Evolutionary conservation across 176 grass and related monocot genomes (phyloP).

Genomic region (Musa itinerans): DNA sequence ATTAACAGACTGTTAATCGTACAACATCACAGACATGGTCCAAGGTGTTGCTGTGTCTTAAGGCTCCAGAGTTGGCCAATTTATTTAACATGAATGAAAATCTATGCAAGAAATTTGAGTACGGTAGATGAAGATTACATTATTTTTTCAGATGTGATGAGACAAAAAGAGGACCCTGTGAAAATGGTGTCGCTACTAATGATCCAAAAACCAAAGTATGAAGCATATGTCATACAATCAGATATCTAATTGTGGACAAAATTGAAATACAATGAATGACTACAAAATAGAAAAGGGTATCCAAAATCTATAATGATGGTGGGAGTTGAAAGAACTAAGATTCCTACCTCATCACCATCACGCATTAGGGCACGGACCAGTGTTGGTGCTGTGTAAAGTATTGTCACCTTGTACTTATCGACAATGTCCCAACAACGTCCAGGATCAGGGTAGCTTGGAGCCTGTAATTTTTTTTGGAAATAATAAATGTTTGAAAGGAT

Average conservation of each 20-base stretch:
- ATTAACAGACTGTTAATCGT: neutral
- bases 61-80: neutral
- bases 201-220: neutral
- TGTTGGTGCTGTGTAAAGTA: constrained; percentile 98
- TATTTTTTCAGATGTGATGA: too few relatives aligned
- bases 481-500: too few relatives aligned
- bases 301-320: too few relatives aligned
- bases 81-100: neutral
- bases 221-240: neutral
- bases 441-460: constrained; percentile 79
- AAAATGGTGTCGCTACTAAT: neutral
- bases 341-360: constrained; percentile 59
- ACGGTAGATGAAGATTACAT: too few relatives aligned
- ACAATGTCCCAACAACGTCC: constrained; percentile 71
- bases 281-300: too few relatives aligned
- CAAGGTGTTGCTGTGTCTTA: neutral
- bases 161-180: too few relatives aligned
- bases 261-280: too few relatives aligned
- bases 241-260: too few relatives aligned
- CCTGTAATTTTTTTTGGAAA: constrained; percentile 28
- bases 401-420: constrained; percentile 83
- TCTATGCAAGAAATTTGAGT: too few relatives aligned
- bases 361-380: constrained; percentile 88
- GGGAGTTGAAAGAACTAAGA: neutral
- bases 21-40: neutral